Percentiles rank a stretch among this genome's conserved stretches.
Conservation (phyloP, 495 filamentous ascomycete species). For the Talaromyces proteolyticus region DNA sequence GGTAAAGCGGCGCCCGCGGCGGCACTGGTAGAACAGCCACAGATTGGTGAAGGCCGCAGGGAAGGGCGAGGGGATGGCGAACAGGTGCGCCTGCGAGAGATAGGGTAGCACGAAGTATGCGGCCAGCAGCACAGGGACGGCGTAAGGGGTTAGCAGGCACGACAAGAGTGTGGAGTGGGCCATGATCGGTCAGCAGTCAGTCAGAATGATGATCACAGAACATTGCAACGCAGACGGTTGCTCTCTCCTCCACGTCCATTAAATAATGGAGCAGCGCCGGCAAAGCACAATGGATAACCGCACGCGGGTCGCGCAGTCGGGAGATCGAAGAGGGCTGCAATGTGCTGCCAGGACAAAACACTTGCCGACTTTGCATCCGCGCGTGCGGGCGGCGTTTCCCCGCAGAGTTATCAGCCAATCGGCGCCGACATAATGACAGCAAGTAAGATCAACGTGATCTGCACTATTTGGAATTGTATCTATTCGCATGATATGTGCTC, state of each 20-base stretch:
- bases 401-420: too few species aligned
- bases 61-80: conserved; percentile 62
- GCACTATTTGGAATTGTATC: background rate
- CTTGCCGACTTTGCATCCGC: too few species aligned
- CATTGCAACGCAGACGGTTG: too few species aligned
- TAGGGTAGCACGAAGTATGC: conserved; percentile 68
- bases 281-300: background rate
- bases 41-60: conserved; percentile 65
- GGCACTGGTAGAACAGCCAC: conserved; percentile 68
- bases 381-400: too few species aligned
- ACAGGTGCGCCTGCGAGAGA: conserved; percentile 56
- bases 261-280: background rate
- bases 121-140: conserved; percentile 44
- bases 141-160: conserved; percentile 52
- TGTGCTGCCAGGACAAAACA: too few species aligned
- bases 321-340: too few species aligned
- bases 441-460: too few species aligned
- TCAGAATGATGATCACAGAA: too few species aligned
- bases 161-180: conserved; percentile 25
- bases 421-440: too few species aligned
- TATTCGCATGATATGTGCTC: too few species aligned
- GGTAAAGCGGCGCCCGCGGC: conserved; percentile 60
- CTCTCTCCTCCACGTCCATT: too few species aligned
- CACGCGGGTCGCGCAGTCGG: background rate
- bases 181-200: background rate